Evolutionary conservation across 75 land plant species (phyloP), one percentile per base, ranked within the genome.

Genomic region (Chamaecyparis obtusa): DNA sequence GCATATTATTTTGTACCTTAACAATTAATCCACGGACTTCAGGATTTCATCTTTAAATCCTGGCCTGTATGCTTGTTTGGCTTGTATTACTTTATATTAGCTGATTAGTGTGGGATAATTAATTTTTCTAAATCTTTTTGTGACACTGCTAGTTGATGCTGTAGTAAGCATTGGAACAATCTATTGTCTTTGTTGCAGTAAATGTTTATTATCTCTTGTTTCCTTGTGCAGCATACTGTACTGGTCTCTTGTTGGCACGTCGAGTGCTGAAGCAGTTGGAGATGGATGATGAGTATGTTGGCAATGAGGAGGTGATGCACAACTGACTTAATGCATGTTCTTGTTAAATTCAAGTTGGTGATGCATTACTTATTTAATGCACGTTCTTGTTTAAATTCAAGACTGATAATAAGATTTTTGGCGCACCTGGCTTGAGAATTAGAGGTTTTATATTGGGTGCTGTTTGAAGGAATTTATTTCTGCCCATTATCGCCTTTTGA

Each of bases 231-330:
- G 99, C 99, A 35, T 96, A 97, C 80, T 97, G 98, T 87, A 96
- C 96, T 86, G 98, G 99, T 24, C 95, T 97, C 80, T 95, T 97
- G 5, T 75, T 97, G 92, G 98, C 98, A 71, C 96, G 98, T 41
- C 92, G 98, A 6, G 92, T 95, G 17, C 74, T 97, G 94, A 96
- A 96, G 88, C 86, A 83, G 72, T 93, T 97, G 41, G 95, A 95
- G 83, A 89, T 97, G 94, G 98, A 96, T 91, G 91, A 87, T 35
- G 95, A 95, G 85, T 95, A 97, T 86, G 90, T 94, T 41, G 97
- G 99, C 7, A 97, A 97, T 89, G 93, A 90, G 30, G 96, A 92
- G 94, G 96, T 95, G 84, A 71, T 71, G 6, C 11, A 30, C 7
- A 9, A 71, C 1, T n/a, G n/a, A 24, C 3, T 69, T 24, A 7